These are phyloP conservation scores for Fusarium brevicatenulatum DNA, from an alignment of 2,329 filamentous ascomycete species.

Conservation along the genomic window DNA sequence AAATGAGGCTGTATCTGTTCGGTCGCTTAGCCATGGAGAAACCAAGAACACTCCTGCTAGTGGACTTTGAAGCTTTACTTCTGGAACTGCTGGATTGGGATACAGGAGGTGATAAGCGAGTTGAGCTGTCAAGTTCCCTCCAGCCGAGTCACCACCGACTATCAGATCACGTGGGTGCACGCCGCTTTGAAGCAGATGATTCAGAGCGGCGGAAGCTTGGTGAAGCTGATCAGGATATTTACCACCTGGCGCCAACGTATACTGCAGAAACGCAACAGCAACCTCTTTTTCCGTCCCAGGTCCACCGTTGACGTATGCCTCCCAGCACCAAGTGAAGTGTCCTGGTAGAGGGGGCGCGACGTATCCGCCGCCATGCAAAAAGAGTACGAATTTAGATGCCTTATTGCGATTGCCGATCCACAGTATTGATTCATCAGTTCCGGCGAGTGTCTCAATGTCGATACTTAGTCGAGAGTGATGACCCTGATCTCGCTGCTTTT, in stretches of 20 bases:
- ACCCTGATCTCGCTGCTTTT: background rate
- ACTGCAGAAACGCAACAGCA: background rate
- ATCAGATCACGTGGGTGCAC: background rate
- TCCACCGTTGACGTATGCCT: background rate
- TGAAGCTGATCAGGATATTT: background rate
- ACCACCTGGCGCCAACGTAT: background rate
- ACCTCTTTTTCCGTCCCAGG: background rate
- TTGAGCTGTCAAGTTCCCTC: background rate
- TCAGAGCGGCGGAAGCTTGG: background rate
- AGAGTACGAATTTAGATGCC: background rate
- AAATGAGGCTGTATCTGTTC: background rate
- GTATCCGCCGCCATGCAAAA: background rate
- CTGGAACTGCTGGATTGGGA: rapidly evolving
- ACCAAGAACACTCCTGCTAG: background rate
- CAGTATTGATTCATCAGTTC: background rate
- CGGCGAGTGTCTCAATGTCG: background rate
- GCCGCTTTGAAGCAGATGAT: background rate
- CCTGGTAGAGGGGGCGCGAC: background rate
- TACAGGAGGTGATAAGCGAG: background rate
- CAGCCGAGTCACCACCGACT: background rate
- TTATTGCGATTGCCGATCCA: background rate
- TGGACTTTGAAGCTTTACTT: background rate
- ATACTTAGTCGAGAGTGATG: background rate
- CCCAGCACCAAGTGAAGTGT: background rate
- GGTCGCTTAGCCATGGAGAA: background rate